These are phyloP conservation scores for Polygonum maritimum DNA, from an alignment of 148 eudicot genomes.

Conservation along the genomic window DNA sequence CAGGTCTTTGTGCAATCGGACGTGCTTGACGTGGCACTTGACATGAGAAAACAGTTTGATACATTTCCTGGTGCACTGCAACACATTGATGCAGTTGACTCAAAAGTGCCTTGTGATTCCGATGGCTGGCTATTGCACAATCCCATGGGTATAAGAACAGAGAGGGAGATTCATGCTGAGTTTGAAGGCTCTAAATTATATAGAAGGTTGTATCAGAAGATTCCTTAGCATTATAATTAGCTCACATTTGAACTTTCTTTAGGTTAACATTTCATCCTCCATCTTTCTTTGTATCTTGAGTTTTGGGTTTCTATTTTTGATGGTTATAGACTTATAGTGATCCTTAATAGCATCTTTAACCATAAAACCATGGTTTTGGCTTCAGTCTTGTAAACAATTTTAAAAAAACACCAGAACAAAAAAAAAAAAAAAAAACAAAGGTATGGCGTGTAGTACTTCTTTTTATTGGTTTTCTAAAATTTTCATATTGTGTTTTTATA, in stretches of 20 bases:
- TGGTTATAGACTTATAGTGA: no score
- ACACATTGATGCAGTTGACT: conserved; percentile 41
- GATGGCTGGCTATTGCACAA: conserved; percentile 78
- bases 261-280: not conserved
- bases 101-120: conserved; percentile 30
- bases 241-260: not conserved
- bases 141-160: conserved; percentile 88
- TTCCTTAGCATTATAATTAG: not conserved
- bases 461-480: no score
- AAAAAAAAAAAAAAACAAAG: no score
- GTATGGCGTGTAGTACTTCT: no score
- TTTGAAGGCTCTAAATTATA: conserved; percentile 70
- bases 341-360: no score
- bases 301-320: not conserved
- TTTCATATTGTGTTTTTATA: no score
- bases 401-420: no score
- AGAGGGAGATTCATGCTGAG: conserved; percentile 90
- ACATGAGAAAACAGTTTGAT: conserved; percentile 83
- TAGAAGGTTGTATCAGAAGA: conserved; percentile 73
- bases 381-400: no score
- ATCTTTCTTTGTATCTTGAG: not conserved
- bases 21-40: conserved; percentile 82
- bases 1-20: conserved; percentile 88
- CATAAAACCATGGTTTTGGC: no score
- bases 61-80: conserved; percentile 26